Evolutionary conservation across 2,329 filamentous ascomycete species (phyloP).

Genomic region (Penicillium griseofulvum): DNA sequence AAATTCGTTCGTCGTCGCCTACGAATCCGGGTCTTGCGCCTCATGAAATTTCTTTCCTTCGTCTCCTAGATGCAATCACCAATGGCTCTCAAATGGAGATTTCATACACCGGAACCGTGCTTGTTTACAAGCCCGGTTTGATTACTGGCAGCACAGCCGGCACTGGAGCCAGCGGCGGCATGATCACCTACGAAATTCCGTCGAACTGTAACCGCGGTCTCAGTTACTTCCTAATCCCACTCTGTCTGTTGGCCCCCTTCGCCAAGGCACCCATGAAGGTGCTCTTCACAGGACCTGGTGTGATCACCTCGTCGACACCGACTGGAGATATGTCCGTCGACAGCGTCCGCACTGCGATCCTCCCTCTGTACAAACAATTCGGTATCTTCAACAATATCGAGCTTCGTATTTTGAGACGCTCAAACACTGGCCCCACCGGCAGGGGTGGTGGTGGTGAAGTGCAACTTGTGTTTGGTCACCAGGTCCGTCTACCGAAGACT

Average conservation of each 20-base stretch:
- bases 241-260: conserved; percentile 89
- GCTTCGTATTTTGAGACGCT: conserved; percentile 74
- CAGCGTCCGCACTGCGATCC: conserved; percentile 85
- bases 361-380: conserved; percentile 86
- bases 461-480: conserved; percentile 89
- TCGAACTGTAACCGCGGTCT: conserved; percentile 74
- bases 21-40: conserved; percentile 85
- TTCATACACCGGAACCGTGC: conserved; percentile 89
- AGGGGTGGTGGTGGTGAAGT: conserved; percentile 84
- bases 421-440: conserved; percentile 71
- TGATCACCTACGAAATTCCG: conserved; percentile 78
- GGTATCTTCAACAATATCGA: conserved; percentile 86
- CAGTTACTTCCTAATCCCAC: conserved; percentile 85
- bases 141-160: conserved; percentile 82
- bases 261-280: conserved; percentile 89
- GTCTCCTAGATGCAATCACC: conserved; percentile 88
- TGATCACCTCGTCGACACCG: conserved; percentile 84
- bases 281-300: conserved; percentile 82
- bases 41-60: conserved; percentile 92
- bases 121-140: conserved; percentile 87
- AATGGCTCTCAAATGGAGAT: conserved; percentile 96
- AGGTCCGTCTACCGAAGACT: conserved; percentile 90
- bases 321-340: conserved; percentile 87
- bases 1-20: conserved; percentile 83
- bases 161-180: conserved; percentile 67